A percentile compares a stretch with the other conserved stretches of the same genome.
Evolutionary conservation across 108 stramenopile species (phyloP).

Genomic region (Cyclotella cryptica): DNA sequence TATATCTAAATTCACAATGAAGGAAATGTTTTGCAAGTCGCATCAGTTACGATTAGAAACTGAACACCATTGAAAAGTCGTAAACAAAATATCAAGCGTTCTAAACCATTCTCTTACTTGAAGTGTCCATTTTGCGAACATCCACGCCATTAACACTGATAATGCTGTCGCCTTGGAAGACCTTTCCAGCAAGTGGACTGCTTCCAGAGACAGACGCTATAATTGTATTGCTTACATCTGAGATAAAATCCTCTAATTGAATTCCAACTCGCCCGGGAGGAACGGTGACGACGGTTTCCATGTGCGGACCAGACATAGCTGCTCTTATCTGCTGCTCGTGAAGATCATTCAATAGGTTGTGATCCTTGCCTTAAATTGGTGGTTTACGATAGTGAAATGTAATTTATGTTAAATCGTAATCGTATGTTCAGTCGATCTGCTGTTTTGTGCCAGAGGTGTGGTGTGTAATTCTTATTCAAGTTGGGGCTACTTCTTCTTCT

Average conservation of each 20-base stretch:
- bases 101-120: background rate
- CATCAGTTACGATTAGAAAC: background rate
- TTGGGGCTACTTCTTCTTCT: too few species aligned
- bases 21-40: background rate
- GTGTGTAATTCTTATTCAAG: too few species aligned
- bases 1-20: too few species aligned
- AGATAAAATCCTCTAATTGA: background rate
- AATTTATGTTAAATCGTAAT: too few species aligned
- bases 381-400: too few species aligned
- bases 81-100: background rate
- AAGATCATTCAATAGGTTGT: too few species aligned
- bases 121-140: slow-evolving; percentile 12
- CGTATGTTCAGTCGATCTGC: too few species aligned
- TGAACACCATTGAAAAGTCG: background rate
- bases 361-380: too few species aligned
- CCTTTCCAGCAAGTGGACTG: slow-evolving; percentile 11
- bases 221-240: slow-evolving; percentile 3
- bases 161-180: slow-evolving; percentile 1
- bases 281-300: background rate
- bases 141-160: slow-evolving; percentile 1
- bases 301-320: too few species aligned
- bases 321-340: too few species aligned
- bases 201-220: background rate
- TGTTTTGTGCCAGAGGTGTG: too few species aligned
- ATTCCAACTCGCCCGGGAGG: background rate